A percentile compares a stretch with the other conserved stretches of the same genome.
phyloP scores from a whole-genome alignment of 257 asterid species.

The Vinca minor region DNA sequence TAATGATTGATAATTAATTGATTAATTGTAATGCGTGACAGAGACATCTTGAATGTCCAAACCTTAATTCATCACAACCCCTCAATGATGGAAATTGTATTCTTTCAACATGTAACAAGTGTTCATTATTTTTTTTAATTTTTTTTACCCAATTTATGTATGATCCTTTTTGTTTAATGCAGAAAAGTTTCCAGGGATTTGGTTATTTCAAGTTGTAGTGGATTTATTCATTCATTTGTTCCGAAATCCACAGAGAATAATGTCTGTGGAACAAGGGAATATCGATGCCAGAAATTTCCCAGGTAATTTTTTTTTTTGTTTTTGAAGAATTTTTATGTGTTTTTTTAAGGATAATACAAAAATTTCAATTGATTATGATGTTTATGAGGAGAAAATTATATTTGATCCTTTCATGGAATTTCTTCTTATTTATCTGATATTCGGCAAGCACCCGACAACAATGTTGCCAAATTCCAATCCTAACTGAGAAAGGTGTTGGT shows the following conservation, averaged over 20 bases:
- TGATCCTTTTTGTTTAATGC: conserved; percentile 5
- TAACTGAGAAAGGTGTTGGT: neutral
- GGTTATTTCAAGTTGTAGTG: neutral
- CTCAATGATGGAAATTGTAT: neutral
- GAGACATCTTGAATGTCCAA: neutral
- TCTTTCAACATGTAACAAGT: neutral
- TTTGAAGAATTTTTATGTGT: neutral
- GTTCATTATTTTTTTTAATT: neutral
- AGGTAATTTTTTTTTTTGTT: conserved; percentile 7
- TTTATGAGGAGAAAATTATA: neutral
- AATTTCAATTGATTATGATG: neutral
- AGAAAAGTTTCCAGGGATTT: conserved; percentile 3
- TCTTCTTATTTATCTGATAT: neutral
- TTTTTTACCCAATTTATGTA: neutral
- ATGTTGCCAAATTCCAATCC: neutral
- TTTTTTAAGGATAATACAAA: neutral
- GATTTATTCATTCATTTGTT: neutral
- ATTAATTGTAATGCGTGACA: no score
- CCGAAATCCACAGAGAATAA: conserved; percentile 8
- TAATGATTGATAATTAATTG: neutral
- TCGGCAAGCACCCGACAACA: neutral
- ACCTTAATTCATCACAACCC: neutral
- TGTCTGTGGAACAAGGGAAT: conserved; percentile 19
- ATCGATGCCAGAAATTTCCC: conserved; percentile 9
- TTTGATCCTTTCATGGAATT: neutral